Evolutionary conservation across 2,329 filamentous ascomycete species (phyloP), one percentile per base, ranked within the genome.

Genomic region (Talaromyces funiculosus): DNA sequence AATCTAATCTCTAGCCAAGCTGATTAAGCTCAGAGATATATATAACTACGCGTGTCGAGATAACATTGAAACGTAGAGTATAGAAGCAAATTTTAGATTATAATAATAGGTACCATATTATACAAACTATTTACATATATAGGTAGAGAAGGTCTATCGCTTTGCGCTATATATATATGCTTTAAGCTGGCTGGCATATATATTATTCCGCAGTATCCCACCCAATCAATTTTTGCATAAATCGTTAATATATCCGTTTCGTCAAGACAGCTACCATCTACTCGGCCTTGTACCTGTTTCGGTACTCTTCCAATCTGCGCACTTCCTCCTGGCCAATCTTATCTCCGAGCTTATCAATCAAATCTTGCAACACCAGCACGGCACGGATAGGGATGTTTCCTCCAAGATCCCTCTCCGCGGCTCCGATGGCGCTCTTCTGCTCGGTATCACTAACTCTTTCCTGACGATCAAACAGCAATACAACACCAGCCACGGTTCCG

Each of bases 381-480:
- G 90, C 83, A 66, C 92, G 81, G 62, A 96, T 90, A 1, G 92
- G 91, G 62, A 97, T 87, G 57, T 70, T 69, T 16, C 63, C 72
- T 24, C 86, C 85, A 67, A 90, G 91, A 78, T 95, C 89, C 75
- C 88, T 89, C 75, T 86, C 86, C 62, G 96, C 84, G 79, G 92
- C 88, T 20, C 90, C 91, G 74, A 97, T 90, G 16, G 92, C 91
- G 72, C 91, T 96, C 68, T 87, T 84, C 24, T 69, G 35, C 75
- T 84, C 84, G 49, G 82, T 84, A 67, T 90, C 88, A 64, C 90
- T 89, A 26, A 78, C 75, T 62, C 68, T 75, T 70, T 73, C 79
- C 77, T 64, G 88, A 62, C 93, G 84, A 76, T 97, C 90, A 64
- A 96, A 82, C 1, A 92, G 90, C 33, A 99, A 89, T 20, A 97